Evolutionary conservation across 2,329 filamentous ascomycete species (phyloP), one percentile per base, ranked within the genome.

Genomic region (Cercospora sp.): DNA sequence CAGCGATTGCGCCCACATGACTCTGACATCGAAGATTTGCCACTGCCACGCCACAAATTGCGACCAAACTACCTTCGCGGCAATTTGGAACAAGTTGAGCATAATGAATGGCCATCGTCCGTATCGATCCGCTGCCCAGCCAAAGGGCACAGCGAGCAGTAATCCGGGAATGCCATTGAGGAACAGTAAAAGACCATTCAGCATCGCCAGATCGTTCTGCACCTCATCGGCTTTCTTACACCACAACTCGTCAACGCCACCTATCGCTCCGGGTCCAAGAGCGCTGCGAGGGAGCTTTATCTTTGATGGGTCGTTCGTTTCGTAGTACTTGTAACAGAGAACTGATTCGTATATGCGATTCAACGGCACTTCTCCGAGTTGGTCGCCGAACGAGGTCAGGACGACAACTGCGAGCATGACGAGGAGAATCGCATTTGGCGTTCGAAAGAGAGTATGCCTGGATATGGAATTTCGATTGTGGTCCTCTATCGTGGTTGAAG

Each of bases 341-440:
- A 87, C 81, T 62, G 82, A 80, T 73, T 89, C 86, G 70, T 85
- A 81, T 61, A 88, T 80, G 63, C 84, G 82, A 60, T 82, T 84
- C 55, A 78, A 74, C 0, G 86, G 84, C 3, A 84, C 79, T 33
- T 75, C 73, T 18, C 68, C 20, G 64, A 79, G 69, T 75, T 79
- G 64, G 78, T 80, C 73, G 68, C 80, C 82, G 12, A 84, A 77
- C 60, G 83, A 81, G 62, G 83, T 69, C 51, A 85, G 70, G 61
- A 85, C 77, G 48, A 86, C 70, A 26, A 81, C 77, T 2, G 83
- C 16, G 53, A 81, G 69, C 28, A 78, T 13, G n/a, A 57, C 51
- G 0, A 55, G 48, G 23, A 58, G 18, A 42, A 64, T 57, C 7
- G 51, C 31, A 18, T 59, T 51, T 33, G 45, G 31, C 1, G 45